Percentiles rank a stretch among this genome's conserved stretches.
These are phyloP conservation scores for Teratosphaeria zuluensis DNA, from an alignment of 2,329 filamentous ascomycete genomes.

Conservation along the genomic window DNA sequence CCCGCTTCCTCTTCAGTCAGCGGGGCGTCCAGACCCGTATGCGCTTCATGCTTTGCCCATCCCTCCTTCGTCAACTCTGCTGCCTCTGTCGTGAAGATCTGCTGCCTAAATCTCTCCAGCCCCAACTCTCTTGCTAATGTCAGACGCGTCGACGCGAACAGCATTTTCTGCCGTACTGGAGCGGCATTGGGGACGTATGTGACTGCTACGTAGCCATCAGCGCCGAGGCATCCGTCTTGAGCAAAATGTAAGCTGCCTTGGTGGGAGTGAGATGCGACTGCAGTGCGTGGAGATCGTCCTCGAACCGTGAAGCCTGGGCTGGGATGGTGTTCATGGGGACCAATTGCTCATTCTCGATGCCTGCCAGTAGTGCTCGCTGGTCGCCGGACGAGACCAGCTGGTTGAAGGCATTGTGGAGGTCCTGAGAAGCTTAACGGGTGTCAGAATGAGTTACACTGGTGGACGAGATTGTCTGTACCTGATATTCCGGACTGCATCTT, in stretches of 20 bases:
- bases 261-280: conserved; percentile 55
- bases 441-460: not conserved
- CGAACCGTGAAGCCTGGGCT: conserved; percentile 45
- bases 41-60: conserved; percentile 63
- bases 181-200: conserved; percentile 73
- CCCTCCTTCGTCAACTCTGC: conserved; percentile 60
- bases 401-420: conserved; percentile 67
- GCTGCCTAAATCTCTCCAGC: conserved; percentile 67
- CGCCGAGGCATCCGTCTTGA: conserved; percentile 52
- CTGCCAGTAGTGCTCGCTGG: conserved; percentile 61
- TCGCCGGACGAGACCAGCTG: conserved; percentile 51
- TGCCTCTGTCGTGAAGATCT: conserved; percentile 60
- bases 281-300: conserved; percentile 54
- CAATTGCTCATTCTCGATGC: conserved; percentile 60
- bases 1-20: conserved; percentile 69
- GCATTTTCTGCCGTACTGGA: conserved; percentile 76
- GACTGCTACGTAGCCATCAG: conserved; percentile 51
- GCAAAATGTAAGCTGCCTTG: conserved; percentile 62
- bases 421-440: conserved; percentile 55
- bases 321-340: conserved; percentile 49
- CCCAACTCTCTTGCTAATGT: conserved; percentile 69
- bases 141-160: conserved; percentile 69
- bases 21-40: conserved; percentile 52
- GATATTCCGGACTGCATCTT: conserved; percentile 71
- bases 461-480: conserved; percentile 37